These are phyloP conservation scores for Kalmanozyma brasiliensis DNA, from an alignment of 1,284 basidiomycete species.

Conservation along the genomic window DNA sequence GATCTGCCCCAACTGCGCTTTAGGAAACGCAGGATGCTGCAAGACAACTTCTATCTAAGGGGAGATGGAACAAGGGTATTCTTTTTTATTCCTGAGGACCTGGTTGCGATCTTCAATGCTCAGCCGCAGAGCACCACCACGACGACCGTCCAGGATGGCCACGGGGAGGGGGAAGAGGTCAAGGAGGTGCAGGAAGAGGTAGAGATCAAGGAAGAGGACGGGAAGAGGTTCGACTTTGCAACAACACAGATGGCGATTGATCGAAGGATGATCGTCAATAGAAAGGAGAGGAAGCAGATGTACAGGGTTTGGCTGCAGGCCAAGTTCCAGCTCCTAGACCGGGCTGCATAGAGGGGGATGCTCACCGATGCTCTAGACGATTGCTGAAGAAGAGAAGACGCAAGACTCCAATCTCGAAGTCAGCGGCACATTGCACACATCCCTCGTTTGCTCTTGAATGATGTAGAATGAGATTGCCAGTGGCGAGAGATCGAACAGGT, in stretches of 20 bases:
- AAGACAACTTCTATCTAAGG: slow-evolving; percentile 79
- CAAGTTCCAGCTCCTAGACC: slow-evolving; percentile 49
- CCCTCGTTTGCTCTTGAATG: not conserved
- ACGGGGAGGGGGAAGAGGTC: not conserved
- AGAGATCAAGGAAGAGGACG: not conserved
- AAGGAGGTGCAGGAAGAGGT: not conserved
- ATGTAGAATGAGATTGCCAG: no score
- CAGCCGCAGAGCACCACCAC: slow-evolving; percentile 27
- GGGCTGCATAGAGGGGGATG: not conserved
- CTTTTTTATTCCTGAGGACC: slow-evolving; percentile 63
- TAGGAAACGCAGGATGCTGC: slow-evolving; percentile 84
- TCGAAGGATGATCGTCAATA: slow-evolving; percentile 62
- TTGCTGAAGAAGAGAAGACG: not conserved
- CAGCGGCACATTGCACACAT: not conserved
- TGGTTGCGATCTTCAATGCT: slow-evolving; percentile 59
- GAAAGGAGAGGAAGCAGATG: slow-evolving; percentile 66
- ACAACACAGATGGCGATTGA: slow-evolving; percentile 65
- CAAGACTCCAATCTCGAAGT: no score
- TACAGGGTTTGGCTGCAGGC: slow-evolving; percentile 65
- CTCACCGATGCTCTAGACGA: slow-evolving; percentile 4
- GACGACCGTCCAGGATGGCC: no score
- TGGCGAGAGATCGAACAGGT: no score
- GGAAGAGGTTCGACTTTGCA: slow-evolving; percentile 35
- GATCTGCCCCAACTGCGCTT: slow-evolving; percentile 90
- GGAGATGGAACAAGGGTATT: slow-evolving; percentile 87